Conservation (phyloP, 192 early-diverging fungal genomes). For the Backusella liffmaniae region DNA sequence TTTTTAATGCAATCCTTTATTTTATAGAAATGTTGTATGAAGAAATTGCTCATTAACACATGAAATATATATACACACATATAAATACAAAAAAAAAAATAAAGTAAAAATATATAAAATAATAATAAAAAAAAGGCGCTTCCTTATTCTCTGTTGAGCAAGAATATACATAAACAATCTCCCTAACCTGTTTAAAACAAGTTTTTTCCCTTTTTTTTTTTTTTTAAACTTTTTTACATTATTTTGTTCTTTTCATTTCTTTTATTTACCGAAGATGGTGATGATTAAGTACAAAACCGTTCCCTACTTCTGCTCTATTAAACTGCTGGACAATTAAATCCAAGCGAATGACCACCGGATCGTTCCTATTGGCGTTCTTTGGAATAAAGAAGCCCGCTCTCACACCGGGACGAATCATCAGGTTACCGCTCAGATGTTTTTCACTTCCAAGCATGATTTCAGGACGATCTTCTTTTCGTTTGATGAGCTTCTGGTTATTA, state of each 20-base stretch:
- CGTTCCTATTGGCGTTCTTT: not conserved
- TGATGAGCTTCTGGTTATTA: not conserved
- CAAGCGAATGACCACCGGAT: not conserved
- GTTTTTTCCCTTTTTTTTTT: not conserved
- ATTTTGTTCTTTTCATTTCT: not conserved
- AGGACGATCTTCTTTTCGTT: not conserved
- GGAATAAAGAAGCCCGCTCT: not conserved
- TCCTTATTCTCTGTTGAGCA: not conserved
- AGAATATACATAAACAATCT: not conserved
- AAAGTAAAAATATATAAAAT: not conserved
- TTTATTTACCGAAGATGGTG: not conserved
- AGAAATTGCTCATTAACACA: slow-evolving; percentile 12
- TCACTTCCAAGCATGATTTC: not conserved
- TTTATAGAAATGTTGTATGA: slow-evolving; percentile 16
- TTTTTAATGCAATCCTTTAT: too few relatives aligned
- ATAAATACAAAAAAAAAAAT: not conserved
- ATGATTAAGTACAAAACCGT: not conserved
- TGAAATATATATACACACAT: not conserved
- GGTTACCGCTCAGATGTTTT: not conserved
- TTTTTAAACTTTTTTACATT: not conserved
- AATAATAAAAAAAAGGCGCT: not conserved
- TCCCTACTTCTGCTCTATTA: not conserved
- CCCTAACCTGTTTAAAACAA: slow-evolving; percentile 3
- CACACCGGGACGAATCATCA: not conserved
- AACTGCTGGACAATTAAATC: not conserved